Conservation (phyloP, 2,329 filamentous ascomycete genomes). For the Endocalyx cinctus region DNA sequence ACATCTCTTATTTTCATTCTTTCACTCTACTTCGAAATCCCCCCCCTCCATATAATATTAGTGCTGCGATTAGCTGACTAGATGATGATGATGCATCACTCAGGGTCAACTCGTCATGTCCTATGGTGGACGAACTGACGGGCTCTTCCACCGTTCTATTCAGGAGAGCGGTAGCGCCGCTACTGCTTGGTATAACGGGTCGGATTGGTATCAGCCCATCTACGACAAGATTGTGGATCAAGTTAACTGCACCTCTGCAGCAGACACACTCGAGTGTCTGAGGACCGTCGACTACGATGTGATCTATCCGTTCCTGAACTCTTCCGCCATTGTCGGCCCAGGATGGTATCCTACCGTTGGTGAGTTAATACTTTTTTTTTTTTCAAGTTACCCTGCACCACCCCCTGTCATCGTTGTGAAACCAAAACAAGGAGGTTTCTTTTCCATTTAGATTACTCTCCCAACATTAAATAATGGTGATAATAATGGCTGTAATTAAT, state of each 20-base stretch:
- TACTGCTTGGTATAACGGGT: slow-evolving; percentile 29
- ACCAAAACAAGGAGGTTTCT: too few species aligned
- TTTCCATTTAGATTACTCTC: too few species aligned
- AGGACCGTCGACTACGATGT: slow-evolving; percentile 40
- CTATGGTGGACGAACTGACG: slow-evolving; percentile 22
- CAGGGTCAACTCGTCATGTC: slow-evolving; percentile 24
- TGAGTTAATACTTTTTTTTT: slow-evolving; percentile 10
- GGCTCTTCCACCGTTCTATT: slow-evolving; percentile 23
- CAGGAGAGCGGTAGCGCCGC: slow-evolving; percentile 28
- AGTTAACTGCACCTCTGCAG: slow-evolving; percentile 42
- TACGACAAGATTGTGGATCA: slow-evolving; percentile 42
- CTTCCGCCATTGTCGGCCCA: slow-evolving; percentile 26
- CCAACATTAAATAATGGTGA: too few species aligned
- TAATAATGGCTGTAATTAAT: too few species aligned
- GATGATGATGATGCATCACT: too few species aligned
- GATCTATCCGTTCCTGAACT: slow-evolving; percentile 38
- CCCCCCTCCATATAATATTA: too few species aligned
- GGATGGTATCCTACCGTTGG: slow-evolving; percentile 25
- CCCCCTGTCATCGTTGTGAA: too few species aligned
- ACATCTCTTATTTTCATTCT: too few species aligned
- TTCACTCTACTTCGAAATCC: too few species aligned
- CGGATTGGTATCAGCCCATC: slow-evolving; percentile 37
- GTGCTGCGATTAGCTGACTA: too few species aligned
- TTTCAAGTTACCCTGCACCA: too few species aligned
- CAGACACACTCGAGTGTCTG: slow-evolving; percentile 45